Base-by-base conservation (phyloP, 805 yeast species). In the Metschnikowia cubensis region DNA sequence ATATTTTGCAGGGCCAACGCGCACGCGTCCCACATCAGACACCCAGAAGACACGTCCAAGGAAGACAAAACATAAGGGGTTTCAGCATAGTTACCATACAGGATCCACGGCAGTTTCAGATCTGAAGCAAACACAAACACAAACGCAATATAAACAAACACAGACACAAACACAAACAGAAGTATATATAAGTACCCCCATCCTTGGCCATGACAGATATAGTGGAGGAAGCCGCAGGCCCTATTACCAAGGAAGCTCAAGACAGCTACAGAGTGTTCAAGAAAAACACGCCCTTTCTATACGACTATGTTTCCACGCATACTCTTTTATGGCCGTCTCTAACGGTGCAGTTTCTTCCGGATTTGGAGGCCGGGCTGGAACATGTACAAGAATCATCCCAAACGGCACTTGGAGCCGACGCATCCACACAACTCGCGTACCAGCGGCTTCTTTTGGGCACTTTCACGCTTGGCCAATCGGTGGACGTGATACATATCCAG, bases 241-340 rank as follows among this genome's bases (percentile, higher is more conserved):
- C 60, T 13, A 68, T 73, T 20, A 72, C 70, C 45, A 59, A 54
- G 13, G 65, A 57, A 14, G 60, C 69, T 2, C 74, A 71, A 50
- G 59, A 53, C 14, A 59, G 78, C 47, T 83, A 83, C 63, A 63
- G 75, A 15, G 67, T 71, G 20, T 83, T 86, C 85, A 82, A 82
- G 68, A 84, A 83, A 57, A 83, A 83, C 58, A 66, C 82, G 1
- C 82, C 80, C 6, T 69, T 74, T 33, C 63, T 83, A 22, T 83
- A 83, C 63, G 82, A 78, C 53, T 73, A 76, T 42, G 61, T 83
- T 25, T 70, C 74, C 35, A 78, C 85, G 1, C 66, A 77, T 15
- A 68, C 83, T 8, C 67, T 82, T n/a, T 69, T 80, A 18, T 83
- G 87, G 87, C 88, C 88, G 6, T 79, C 85, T 6, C 59, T 79